Percentiles rank a stretch among this genome's conserved stretches.
phyloP scores from a whole-genome alignment of 2,329 filamentous ascomycete genomes.

The Ustilaginoidea virens region DNA sequence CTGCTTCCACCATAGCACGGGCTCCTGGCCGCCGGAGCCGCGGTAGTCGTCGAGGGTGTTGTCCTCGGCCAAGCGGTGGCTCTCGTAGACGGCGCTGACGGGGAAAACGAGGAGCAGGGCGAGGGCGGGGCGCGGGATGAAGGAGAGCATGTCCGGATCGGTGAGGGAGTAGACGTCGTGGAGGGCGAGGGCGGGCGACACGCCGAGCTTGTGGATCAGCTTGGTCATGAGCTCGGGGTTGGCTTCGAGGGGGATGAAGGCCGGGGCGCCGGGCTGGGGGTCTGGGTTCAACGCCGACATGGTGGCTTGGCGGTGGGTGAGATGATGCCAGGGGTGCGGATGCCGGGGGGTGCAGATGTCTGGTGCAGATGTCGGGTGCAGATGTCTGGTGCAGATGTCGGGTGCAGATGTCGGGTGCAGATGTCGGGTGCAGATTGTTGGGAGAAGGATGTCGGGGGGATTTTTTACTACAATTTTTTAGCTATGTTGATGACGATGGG shows the following conservation, averaged over 20 bases:
- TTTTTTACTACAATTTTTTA: too few species aligned
- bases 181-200: conserved; percentile 61
- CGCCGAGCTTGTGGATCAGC: conserved; percentile 69
- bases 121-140: conserved; percentile 76
- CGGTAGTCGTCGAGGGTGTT: conserved; percentile 43
- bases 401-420: too few species aligned
- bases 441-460: too few species aligned
- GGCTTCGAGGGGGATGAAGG: conserved; percentile 48
- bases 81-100: conserved; percentile 64
- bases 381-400: too few species aligned
- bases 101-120: conserved; percentile 90
- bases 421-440: too few species aligned
- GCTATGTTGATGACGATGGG: too few species aligned
- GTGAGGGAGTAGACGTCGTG: conserved; percentile 88
- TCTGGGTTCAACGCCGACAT: conserved; percentile 25
- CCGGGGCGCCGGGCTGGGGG: conserved; percentile 20
- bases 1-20: conserved; percentile 87
- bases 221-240: conserved; percentile 82
- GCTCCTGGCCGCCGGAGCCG: conserved; percentile 52
- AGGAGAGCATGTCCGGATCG: conserved; percentile 68
- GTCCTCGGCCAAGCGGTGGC: conserved; percentile 61
- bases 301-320: too few species aligned
- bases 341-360: too few species aligned
- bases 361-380: too few species aligned
- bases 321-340: too few species aligned